These are phyloP conservation scores for Penicillium mononematosum DNA, from an alignment of 495 filamentous ascomycete species.

Conservation along the genomic window DNA sequence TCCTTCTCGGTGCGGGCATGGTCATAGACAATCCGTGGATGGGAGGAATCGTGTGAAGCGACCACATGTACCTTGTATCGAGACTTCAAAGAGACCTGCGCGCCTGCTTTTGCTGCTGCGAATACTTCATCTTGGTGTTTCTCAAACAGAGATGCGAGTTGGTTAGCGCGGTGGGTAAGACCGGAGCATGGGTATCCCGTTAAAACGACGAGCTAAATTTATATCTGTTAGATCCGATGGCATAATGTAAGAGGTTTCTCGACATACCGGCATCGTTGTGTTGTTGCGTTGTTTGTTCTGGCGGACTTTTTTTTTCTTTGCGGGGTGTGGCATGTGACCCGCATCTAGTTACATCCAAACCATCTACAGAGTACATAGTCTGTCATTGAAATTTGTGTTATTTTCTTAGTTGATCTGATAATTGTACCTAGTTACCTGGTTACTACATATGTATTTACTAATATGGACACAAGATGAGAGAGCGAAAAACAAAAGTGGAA, in stretches of 20 bases:
- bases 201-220: slow-evolving; percentile 77
- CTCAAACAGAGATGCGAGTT: slow-evolving; percentile 60
- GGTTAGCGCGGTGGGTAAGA: slow-evolving; percentile 81
- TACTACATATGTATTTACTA: too few relatives aligned
- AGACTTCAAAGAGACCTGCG: slow-evolving; percentile 43
- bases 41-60: slow-evolving; percentile 49
- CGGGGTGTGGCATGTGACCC: slow-evolving; percentile 37
- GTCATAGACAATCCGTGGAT: slow-evolving; percentile 49
- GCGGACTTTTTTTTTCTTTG: slow-evolving; percentile 26
- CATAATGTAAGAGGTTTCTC: neutral
- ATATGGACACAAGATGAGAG: neutral
- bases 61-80: slow-evolving; percentile 58
- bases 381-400: neutral
- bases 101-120: slow-evolving; percentile 37
- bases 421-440: neutral
- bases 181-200: slow-evolving; percentile 92
- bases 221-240: slow-evolving; percentile 4
- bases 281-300: slow-evolving; percentile 13
- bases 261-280: slow-evolving; percentile 37
- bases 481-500: neutral
- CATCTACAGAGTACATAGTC: neutral
- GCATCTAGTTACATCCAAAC: neutral
- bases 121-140: slow-evolving; percentile 55
- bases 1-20: slow-evolving; percentile 80
- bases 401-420: neutral